Evolutionary conservation across 768 basidiomycete genomes (phyloP), one percentile per base, ranked within the genome.

Genomic region (Auricularia sp.): DNA sequence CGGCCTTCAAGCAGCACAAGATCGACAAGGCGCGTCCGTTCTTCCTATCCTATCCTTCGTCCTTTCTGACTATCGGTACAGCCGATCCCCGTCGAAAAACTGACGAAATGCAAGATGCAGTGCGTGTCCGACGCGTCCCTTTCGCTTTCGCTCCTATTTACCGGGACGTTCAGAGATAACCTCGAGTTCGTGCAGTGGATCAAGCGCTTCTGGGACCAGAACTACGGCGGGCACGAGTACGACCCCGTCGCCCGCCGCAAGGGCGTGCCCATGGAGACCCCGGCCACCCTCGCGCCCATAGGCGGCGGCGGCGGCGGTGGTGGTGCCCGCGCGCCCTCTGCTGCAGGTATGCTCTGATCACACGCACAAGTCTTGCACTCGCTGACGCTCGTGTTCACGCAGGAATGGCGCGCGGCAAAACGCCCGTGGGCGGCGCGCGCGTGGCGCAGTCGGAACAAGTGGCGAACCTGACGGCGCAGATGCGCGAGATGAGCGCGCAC

Each of bases 41-140:
- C 44, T 42, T 11, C 56, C 12, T 68, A 58, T 14, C 63, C 43
- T 29, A 58, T 58, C 34, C 51, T n/a, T 54, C 34, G 14, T 29
- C 29, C 29, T 39, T 16, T 47, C 43, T 61, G 51, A 53, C 33
- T 7, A 33, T 36, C 63, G 68, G 54, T 44, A 2, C 69, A 97
- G 93, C 95, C 95, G 34, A 94, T 99, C 74, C 91, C 84, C 6
- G 89, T 99, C n/a, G 96, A 98, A 70, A 88, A 82, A 70, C 85
- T 99, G 43, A 85, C 91, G 60, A 95, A 95, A 77, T 99, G 97
- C 80, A 98, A 98, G 80, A 98, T 98, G 95, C 96, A 98, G 88
- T 91, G 78, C 74, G 90, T 87, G 44, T 34, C 35, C 61, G 60
- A 65, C 34, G 36, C 47, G 47, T 51, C 8, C 18, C 18, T 18